Conservation (phyloP, 306 rosid genomes). For the Alnus rubra region DNA sequence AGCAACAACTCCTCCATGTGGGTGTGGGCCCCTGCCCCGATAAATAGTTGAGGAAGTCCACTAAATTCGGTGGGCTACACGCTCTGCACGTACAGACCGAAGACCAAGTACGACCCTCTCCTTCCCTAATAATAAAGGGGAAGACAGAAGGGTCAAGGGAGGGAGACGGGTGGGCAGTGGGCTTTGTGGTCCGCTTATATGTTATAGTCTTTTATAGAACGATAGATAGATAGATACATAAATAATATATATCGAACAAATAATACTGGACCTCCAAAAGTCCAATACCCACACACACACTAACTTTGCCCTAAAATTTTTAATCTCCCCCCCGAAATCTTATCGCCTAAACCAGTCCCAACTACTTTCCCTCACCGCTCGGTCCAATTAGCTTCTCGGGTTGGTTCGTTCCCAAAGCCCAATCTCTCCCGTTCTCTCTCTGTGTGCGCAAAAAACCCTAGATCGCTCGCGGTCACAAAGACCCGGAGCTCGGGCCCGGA, state of each 20-base stretch:
- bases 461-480: constrained; percentile 53
- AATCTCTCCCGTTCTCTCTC: constrained; percentile 53
- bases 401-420: constrained; percentile 66
- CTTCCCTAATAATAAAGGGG: background rate
- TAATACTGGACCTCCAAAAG: constrained; percentile 57
- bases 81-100: constrained; percentile 21
- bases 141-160: background rate
- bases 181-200: constrained; percentile 36
- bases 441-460: constrained; percentile 48
- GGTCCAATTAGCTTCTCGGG: constrained; percentile 95
- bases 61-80: constrained; percentile 35
- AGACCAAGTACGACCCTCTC: background rate
- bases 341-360: constrained; percentile 37
- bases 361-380: constrained; percentile 17
- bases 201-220: background rate
- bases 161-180: background rate
- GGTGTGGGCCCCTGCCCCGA: constrained; percentile 27
- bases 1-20: background rate
- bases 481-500: constrained; percentile 45
- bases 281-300: constrained; percentile 42
- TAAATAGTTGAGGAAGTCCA: constrained; percentile 25
- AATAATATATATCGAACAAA: constrained; percentile 20
- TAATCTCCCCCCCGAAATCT: constrained; percentile 32
- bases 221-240: background rate
- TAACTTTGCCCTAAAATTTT: constrained; percentile 25